Evolutionary conservation across 768 basidiomycete genomes (phyloP), one percentile per base, ranked within the genome.

Genomic region (Myochromella boudieri): DNA sequence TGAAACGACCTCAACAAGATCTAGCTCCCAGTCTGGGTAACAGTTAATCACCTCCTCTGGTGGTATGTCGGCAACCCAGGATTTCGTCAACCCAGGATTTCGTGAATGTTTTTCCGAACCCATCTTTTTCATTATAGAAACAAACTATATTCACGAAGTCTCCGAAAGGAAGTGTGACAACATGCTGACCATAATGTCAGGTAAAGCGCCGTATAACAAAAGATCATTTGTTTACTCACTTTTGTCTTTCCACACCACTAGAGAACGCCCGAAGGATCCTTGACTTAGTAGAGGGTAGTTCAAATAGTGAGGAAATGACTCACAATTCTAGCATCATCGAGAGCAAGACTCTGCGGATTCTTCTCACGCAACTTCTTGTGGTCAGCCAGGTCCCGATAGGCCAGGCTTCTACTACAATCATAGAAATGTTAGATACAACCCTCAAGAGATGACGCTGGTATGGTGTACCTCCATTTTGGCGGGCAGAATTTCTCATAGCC

Each of bases 121-220:
- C 48, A 6, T 54, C 44, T 5, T 59, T 53, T n/a, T 49, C 26
- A 36, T 54, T 59, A 18, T 26, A 45, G 40, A 53, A 65, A 38
- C 54, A 53, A 14, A 56, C 51, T 4, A 65, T 28, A 29, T 48
- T 50, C 20, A 64, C 54, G 20, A 34, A 49, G 17, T 49, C 48
- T 1, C 60, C 61, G 10, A 58, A 42, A 5, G 62, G 61, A 47
- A 58, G 56, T 3, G 60, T 49, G n/a, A 65, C 51, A 22, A 60
- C 60, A 20, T 60, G 60, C 62, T 60, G 27, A 44, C 8, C 8
- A 32, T n/a, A 32, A 37, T 3, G 32, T 12, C 17, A 37, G 4
- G 12, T 6, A 11, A 20, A 1, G 41, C 15, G n/a, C 49, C n/a
- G 17, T 36, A 5, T 33, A 12, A 2, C 4, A 21, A 5, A 21